Percentiles rank a stretch among this genome's conserved stretches.
phyloP scores from a whole-genome alignment of 768 basidiomycete species.

The Agaricus subrufescens region DNA sequence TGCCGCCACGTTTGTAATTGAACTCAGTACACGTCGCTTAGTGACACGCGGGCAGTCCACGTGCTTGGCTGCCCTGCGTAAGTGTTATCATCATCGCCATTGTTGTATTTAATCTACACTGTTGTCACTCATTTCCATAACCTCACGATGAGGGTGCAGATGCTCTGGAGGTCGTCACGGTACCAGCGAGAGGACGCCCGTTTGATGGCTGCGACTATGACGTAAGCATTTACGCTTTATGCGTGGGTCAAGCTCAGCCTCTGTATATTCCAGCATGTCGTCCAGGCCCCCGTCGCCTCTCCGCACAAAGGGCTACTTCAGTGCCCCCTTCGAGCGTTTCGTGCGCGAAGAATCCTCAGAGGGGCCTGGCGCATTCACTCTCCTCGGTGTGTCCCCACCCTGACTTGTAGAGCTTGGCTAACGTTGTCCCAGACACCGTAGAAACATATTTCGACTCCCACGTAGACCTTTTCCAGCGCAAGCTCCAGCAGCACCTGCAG shows the following conservation, averaged over 20 bases:
- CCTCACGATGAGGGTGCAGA: too few relatives aligned
- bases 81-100: too few relatives aligned
- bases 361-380: conserved; percentile 78
- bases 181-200: too few relatives aligned
- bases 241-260: background rate
- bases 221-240: conserved; percentile 2
- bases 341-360: conserved; percentile 71
- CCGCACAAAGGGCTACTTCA: conserved; percentile 50
- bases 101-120: too few relatives aligned
- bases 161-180: too few relatives aligned
- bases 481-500: conserved; percentile 80
- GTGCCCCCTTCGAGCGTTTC: conserved; percentile 68
- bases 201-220: background rate
- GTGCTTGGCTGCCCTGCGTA: too few relatives aligned
- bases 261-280: conserved; percentile 23
- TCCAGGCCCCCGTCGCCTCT: conserved; percentile 41
- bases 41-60: too few relatives aligned
- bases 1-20: too few relatives aligned
- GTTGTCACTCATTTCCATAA: too few relatives aligned
- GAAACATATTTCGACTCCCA: conserved; percentile 96
- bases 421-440: conserved; percentile 63
- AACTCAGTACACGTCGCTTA: too few relatives aligned
- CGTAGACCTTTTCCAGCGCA: conserved; percentile 76
- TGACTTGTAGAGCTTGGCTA: conserved; percentile 15
- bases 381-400: conserved; percentile 56